These are phyloP conservation scores for Dendrocalamus sinicus DNA, from an alignment of 176 grass and related monocot species.

Conservation along the genomic window DNA sequence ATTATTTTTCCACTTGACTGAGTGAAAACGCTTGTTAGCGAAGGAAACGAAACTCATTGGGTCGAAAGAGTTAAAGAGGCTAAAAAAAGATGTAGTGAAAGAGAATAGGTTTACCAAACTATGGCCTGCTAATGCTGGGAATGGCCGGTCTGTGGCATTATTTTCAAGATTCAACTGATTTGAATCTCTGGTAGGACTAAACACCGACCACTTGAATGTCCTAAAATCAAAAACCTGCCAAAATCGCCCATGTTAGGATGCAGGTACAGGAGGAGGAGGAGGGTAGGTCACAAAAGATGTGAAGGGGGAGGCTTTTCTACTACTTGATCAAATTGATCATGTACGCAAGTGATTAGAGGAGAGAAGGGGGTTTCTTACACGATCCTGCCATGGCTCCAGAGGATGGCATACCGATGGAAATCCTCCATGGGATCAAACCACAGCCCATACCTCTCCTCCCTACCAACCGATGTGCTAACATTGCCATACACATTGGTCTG, in stretches of 20 bases:
- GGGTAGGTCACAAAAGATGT: neutral
- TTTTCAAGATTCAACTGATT: constrained; percentile 25
- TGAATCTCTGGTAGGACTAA: constrained; percentile 50
- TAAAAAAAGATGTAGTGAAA: constrained; percentile 18
- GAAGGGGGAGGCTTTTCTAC: neutral
- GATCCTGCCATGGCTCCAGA: constrained; percentile 54
- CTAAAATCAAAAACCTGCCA: constrained; percentile 85
- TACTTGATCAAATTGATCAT: neutral
- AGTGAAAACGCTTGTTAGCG: too few relatives aligned
- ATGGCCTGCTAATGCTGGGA: constrained; percentile 78
- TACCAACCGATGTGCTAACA: constrained; percentile 56
- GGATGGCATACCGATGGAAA: constrained; percentile 57
- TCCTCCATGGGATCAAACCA: constrained; percentile 59
- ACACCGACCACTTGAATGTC: constrained; percentile 73
- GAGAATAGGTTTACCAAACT: constrained; percentile 63
- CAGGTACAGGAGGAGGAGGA: neutral
- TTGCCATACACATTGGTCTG: constrained; percentile 67
- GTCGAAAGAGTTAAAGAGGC: neutral
- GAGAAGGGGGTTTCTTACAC: constrained; percentile 35
- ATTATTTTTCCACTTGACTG: too few relatives aligned
- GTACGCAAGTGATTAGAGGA: neutral
- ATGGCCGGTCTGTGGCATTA: constrained; percentile 8
- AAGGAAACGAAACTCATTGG: too few relatives aligned
- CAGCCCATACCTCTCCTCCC: constrained; percentile 60
- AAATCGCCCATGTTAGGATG: neutral